phyloP scores from a whole-genome alignment of 192 early-diverging fungal species.

The Fimicolochytrium jonesii region DNA sequence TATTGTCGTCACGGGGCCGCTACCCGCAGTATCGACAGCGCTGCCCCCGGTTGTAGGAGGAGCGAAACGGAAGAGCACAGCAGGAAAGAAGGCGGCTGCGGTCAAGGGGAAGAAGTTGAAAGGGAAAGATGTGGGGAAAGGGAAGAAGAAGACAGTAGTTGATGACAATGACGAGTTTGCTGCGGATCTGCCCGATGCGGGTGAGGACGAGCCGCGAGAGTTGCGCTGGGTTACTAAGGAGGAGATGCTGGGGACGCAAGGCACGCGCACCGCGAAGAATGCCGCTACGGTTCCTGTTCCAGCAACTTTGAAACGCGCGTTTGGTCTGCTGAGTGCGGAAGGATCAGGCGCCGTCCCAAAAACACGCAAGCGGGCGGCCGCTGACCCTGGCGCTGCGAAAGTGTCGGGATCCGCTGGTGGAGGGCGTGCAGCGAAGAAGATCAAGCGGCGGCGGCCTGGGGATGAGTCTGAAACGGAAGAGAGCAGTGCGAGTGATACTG shows the following conservation, averaged over 20 bases:
- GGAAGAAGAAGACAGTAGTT: not conserved
- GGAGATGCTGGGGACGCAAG: slow-evolving; percentile 8
- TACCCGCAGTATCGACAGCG: not conserved
- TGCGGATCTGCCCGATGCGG: not conserved
- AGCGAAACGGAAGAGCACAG: not conserved
- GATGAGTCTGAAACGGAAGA: no score
- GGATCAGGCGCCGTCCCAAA: not conserved
- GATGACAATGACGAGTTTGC: no score
- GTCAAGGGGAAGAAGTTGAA: not conserved
- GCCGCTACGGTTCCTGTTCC: slow-evolving; percentile 5
- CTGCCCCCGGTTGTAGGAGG: not conserved
- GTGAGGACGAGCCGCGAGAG: not conserved
- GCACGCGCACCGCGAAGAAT: no score
- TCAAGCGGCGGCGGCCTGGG: no score
- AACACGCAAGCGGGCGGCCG: no score
- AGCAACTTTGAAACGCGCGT: slow-evolving; percentile 18
- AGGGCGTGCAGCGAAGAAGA: no score
- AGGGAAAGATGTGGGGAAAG: not conserved
- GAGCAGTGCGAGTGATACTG: no score
- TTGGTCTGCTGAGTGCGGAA: not conserved
- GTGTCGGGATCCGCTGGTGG: no score
- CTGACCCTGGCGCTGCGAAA: no score
- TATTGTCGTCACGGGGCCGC: not conserved
- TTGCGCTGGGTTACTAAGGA: slow-evolving; percentile 10
- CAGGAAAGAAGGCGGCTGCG: not conserved